These are phyloP conservation scores for Westerdykella ornata DNA, from an alignment of 2,329 filamentous ascomycete species.

Conservation along the genomic window DNA sequence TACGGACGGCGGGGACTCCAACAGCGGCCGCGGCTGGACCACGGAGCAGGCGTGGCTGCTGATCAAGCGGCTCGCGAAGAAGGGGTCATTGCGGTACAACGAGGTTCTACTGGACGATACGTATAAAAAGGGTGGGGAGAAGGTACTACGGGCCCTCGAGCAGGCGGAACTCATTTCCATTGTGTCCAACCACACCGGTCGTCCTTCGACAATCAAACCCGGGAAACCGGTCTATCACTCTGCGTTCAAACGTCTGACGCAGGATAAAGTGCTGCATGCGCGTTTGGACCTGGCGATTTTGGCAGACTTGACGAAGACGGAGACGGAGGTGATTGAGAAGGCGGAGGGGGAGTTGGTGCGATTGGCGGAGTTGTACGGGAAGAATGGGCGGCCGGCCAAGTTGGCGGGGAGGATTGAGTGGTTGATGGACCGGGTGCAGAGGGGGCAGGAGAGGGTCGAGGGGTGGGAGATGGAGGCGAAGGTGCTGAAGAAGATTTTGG, in stretches of 20 bases:
- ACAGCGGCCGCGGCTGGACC: constrained; percentile 60
- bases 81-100: constrained; percentile 70
- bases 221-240: constrained; percentile 82
- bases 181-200: constrained; percentile 60
- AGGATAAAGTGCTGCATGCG: constrained; percentile 66
- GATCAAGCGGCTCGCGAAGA: constrained; percentile 67
- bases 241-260: constrained; percentile 66
- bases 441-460: constrained; percentile 68
- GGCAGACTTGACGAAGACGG: constrained; percentile 61
- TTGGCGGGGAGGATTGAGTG: constrained; percentile 61
- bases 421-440: constrained; percentile 64
- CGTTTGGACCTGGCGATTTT: constrained; percentile 63
- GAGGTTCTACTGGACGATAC: constrained; percentile 71
- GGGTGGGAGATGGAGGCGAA: constrained; percentile 66
- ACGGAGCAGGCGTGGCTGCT: constrained; percentile 85
- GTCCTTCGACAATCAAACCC: constrained; percentile 68
- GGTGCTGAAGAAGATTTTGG: constrained; percentile 63
- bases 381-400: constrained; percentile 62
- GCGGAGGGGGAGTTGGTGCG: constrained; percentile 69
- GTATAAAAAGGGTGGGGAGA: constrained; percentile 66
- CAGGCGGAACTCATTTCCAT: constrained; percentile 82
- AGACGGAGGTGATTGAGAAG: constrained; percentile 68
- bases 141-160: constrained; percentile 70
- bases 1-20: constrained; percentile 44
- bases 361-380: constrained; percentile 54